Evolutionary conservation across 2,329 filamentous ascomycete genomes (phyloP).

Genomic region (Tolypocladium tropicale): DNA sequence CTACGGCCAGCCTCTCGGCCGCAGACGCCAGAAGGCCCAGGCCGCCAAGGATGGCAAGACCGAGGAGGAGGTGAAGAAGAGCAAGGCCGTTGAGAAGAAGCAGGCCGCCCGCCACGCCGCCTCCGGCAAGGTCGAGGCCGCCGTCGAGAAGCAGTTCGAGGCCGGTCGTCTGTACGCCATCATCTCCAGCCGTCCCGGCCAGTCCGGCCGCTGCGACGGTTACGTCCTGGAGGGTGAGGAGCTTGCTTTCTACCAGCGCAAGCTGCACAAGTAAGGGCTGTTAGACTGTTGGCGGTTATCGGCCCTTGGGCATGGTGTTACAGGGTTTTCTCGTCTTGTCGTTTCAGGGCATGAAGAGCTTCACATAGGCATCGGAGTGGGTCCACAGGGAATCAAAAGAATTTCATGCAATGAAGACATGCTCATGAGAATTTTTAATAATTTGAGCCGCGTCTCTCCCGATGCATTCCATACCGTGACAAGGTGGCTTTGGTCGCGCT

Average conservation of each 20-base stretch:
- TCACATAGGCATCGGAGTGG: slow-evolving; percentile 26
- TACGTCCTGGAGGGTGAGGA: slow-evolving; percentile 99
- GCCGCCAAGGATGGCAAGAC: slow-evolving; percentile 47
- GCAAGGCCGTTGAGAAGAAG: slow-evolving; percentile 93
- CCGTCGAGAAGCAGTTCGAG: slow-evolving; percentile 98
- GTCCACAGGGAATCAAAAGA: slow-evolving; percentile 26
- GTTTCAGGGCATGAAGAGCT: slow-evolving; percentile 25
- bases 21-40: slow-evolving; percentile 80
- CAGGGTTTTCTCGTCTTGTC: slow-evolving; percentile 25
- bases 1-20: slow-evolving; percentile 86
- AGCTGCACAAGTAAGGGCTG: slow-evolving; percentile 84
- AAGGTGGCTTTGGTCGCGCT: too few species aligned
- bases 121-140: slow-evolving; percentile 82
- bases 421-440: background rate
- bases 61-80: slow-evolving; percentile 76
- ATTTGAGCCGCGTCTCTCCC: background rate
- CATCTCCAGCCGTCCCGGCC: slow-evolving; percentile 83
- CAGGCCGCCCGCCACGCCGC: slow-evolving; percentile 76
- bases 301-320: slow-evolving; percentile 25
- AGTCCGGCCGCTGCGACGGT: slow-evolving; percentile 92
- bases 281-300: slow-evolving; percentile 7
- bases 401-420: slow-evolving; percentile 20
- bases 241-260: slow-evolving; percentile 99
- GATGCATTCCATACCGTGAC: too few species aligned
- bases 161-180: slow-evolving; percentile 95